Evolutionary conservation across 192 early-diverging fungal species (phyloP).

Genomic region (Backusella sp.): DNA sequence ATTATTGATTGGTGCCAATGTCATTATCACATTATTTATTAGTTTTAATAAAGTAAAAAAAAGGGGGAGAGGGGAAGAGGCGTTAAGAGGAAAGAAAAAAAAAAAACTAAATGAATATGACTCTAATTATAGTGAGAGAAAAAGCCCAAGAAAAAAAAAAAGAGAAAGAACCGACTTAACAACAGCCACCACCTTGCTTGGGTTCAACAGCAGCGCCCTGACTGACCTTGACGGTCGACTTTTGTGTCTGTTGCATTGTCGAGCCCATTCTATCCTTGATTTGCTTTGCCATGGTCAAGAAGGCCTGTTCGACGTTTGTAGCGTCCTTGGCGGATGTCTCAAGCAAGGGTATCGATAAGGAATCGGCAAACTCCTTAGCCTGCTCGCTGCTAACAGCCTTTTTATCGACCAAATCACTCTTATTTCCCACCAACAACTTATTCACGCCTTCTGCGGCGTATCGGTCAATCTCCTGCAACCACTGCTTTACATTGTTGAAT

Average conservation of each 20-base stretch:
- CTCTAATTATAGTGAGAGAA: too few species aligned
- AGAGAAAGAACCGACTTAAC: constrained; percentile 7
- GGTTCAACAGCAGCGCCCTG: constrained; percentile 26
- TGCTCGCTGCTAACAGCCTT: constrained; percentile 66
- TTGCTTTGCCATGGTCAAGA: constrained; percentile 99
- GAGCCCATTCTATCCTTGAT: constrained; percentile 85
- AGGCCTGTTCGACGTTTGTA: constrained; percentile 97
- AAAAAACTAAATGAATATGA: too few species aligned
- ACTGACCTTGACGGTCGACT: constrained; percentile 28
- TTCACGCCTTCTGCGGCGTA: constrained; percentile 96
- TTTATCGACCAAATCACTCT: constrained; percentile 92
- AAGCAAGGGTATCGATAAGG: constrained; percentile 86
- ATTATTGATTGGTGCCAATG: too few species aligned
- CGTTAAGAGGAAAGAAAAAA: too few species aligned
- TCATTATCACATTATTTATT: too few species aligned
- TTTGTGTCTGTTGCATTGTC: constrained; percentile 29
- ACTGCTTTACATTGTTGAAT: constrained; percentile 94
- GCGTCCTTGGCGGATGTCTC: constrained; percentile 98
- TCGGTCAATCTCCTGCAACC: constrained; percentile 98
- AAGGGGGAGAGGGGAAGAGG: too few species aligned
- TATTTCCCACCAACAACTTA: constrained; percentile 97
- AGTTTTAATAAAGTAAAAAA: too few species aligned
- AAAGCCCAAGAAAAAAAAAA: neutral
- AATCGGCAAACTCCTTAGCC: constrained; percentile 83
- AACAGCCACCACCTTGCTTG: constrained; percentile 30